Evolutionary conservation across 2,329 filamentous ascomycete genomes (phyloP).

Genomic region (Talaromyces albobiverticillius): DNA sequence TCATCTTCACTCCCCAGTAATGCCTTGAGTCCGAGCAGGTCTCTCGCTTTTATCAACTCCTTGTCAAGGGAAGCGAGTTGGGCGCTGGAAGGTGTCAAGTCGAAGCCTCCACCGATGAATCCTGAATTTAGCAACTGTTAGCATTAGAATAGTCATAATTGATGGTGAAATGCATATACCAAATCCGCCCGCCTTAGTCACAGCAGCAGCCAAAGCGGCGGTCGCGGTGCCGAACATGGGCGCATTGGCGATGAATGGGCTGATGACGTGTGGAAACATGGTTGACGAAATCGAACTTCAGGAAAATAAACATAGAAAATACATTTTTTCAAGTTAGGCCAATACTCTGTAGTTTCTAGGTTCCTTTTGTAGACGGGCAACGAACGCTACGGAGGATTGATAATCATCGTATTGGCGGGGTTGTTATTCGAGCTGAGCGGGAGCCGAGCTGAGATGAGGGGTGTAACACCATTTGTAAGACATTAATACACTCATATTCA

Average conservation of each 20-base stretch:
- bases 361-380: no score
- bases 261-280: slow-evolving; percentile 17
- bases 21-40: slow-evolving; percentile 2
- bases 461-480: no score
- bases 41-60: slow-evolving; percentile 15
- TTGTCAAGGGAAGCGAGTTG: slow-evolving; percentile 19
- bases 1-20: not conserved
- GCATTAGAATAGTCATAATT: not conserved
- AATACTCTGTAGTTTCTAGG: no score
- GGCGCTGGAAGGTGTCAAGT: slow-evolving; percentile 17
- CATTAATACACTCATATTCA: no score
- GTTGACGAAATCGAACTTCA: no score
- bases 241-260: slow-evolving; percentile 23
- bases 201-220: slow-evolving; percentile 16
- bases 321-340: no score
- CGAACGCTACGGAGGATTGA: no score
- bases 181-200: slow-evolving; percentile 20
- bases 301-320: no score
- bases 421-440: no score
- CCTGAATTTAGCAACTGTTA: slow-evolving; percentile 11
- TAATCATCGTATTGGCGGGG: no score
- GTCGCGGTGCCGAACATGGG: slow-evolving; percentile 24
- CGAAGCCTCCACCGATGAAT: slow-evolving; percentile 21
- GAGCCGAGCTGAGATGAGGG: no score
- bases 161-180: slow-evolving; percentile 18